Evolutionary conservation across 148 eudicot genomes (phyloP).

Genomic region (Chenopodium quinoa): DNA sequence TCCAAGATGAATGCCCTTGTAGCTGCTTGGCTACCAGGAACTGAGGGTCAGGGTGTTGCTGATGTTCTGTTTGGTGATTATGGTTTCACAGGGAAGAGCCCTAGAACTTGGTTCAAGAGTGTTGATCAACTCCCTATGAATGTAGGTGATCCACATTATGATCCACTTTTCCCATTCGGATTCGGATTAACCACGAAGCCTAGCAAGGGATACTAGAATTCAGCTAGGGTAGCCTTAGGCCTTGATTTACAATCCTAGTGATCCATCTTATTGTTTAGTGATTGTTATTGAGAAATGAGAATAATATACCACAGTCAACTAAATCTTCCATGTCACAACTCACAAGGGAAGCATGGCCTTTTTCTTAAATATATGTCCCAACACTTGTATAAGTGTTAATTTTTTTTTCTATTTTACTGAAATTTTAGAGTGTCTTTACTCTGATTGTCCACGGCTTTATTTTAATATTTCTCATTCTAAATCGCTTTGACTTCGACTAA

Average conservation of each 20-base stretch:
- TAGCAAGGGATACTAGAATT: constrained; percentile 23
- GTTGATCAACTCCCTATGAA: constrained; percentile 58
- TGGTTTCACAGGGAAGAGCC: constrained; percentile 54
- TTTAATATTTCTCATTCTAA: too few relatives aligned
- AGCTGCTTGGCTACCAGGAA: constrained; percentile 65
- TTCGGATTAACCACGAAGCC: constrained; percentile 56
- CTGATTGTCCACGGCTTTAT: too few relatives aligned
- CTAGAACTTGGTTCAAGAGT: constrained; percentile 56
- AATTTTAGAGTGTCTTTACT: too few relatives aligned
- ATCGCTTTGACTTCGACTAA: too few relatives aligned
- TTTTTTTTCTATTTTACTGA: too few relatives aligned
- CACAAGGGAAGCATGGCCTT: neutral
- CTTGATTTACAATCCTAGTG: neutral
- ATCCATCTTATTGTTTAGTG: neutral
- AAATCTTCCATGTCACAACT: neutral
- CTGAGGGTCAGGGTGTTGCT: constrained; percentile 57
- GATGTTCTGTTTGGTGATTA: constrained; percentile 55
- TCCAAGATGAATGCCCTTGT: constrained; percentile 42
- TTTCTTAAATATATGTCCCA: neutral
- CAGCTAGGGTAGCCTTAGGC: neutral
- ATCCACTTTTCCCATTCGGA: constrained; percentile 56
- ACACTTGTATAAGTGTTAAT: too few relatives aligned
- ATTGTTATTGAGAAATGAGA: constrained; percentile 18
- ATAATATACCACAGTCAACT: neutral
- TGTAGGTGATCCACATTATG: constrained; percentile 51